Percentiles rank a stretch among this genome's conserved stretches.
phyloP scores from a whole-genome alignment of 2,329 filamentous ascomycete species.

The Hymenoscyphus repandus region DNA sequence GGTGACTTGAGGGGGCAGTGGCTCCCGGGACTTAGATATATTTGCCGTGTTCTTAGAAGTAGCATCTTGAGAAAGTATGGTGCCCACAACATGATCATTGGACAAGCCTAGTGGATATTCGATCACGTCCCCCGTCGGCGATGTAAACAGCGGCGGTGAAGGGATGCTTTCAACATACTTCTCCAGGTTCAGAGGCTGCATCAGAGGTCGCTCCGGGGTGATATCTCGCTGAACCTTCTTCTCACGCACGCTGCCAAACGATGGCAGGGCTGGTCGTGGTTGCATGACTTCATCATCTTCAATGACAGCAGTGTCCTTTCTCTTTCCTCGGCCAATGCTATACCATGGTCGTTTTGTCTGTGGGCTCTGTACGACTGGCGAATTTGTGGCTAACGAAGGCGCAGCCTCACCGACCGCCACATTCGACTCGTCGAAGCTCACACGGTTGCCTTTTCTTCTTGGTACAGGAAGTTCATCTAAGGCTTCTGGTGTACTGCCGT shows the following conservation, averaged over 20 bases:
- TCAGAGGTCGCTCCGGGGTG: conserved; percentile 49
- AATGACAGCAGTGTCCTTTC: conserved; percentile 47
- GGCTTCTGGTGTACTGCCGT: conserved; percentile 34
- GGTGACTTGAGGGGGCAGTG: conserved; percentile 65
- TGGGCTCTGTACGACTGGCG: conserved; percentile 36
- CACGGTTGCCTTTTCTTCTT: conserved; percentile 62
- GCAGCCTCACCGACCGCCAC: conserved; percentile 47
- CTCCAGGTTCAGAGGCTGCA: conserved; percentile 44
- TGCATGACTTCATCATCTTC: conserved; percentile 67
- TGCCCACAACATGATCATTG: conserved; percentile 54
- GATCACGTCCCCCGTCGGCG: conserved; percentile 14
- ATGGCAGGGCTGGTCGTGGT: conserved; percentile 67
- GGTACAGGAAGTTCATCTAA: conserved; percentile 23
- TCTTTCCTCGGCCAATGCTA: conserved; percentile 43
- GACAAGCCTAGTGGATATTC: conserved; percentile 38
- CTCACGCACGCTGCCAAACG: conserved; percentile 68
- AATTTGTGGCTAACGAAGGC: conserved; percentile 34
- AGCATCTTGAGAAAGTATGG: conserved; percentile 50
- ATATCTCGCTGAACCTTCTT: conserved; percentile 50
- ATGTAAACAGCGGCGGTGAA: conserved; percentile 26
- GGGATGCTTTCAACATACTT: conserved; percentile 26
- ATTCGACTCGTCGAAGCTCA: conserved; percentile 70
- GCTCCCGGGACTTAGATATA: conserved; percentile 54
- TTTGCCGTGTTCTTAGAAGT: conserved; percentile 49
- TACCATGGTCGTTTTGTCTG: conserved; percentile 47